Evolutionary conservation across 768 basidiomycete genomes (phyloP).

Genomic region (Gloeopeniophorella convolvens): DNA sequence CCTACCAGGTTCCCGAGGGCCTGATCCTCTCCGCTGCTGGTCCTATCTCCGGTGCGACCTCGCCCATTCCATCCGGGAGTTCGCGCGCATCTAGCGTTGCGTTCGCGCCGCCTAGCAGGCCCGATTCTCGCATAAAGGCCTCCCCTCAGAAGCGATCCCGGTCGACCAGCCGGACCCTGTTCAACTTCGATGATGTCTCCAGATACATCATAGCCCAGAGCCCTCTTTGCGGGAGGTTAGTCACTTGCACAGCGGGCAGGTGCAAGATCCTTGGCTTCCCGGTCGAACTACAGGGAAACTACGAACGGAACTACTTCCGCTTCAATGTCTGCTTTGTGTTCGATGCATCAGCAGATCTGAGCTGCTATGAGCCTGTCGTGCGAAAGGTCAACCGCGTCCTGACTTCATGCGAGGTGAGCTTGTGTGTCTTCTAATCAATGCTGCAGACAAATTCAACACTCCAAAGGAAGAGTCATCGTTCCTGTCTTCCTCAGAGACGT

Average conservation of each 20-base stretch:
- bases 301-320: conserved; percentile 82
- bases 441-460: neutral
- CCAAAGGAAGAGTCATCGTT: conserved; percentile 81
- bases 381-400: conserved; percentile 91
- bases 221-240: conserved; percentile 79
- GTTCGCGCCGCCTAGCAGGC: conserved; percentile 40
- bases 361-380: conserved; percentile 93
- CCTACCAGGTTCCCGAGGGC: conserved; percentile 91
- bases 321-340: conserved; percentile 98
- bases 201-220: conserved; percentile 91
- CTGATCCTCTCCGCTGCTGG: conserved; percentile 49
- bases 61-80: conserved; percentile 32
- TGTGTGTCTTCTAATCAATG: neutral
- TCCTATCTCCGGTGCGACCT: conserved; percentile 25
- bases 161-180: conserved; percentile 52
- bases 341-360: conserved; percentile 81
- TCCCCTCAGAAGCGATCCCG: conserved; percentile 31
- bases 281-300: conserved; percentile 63
- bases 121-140: conserved; percentile 35
- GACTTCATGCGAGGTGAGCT: conserved; percentile 76
- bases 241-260: conserved; percentile 74
- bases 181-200: conserved; percentile 87
- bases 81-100: conserved; percentile 44
- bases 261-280: conserved; percentile 93
- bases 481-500: conserved; percentile 66